phyloP scores from a whole-genome alignment of 1,284 basidiomycete species.

The Trichosporon coremiiforme region DNA sequence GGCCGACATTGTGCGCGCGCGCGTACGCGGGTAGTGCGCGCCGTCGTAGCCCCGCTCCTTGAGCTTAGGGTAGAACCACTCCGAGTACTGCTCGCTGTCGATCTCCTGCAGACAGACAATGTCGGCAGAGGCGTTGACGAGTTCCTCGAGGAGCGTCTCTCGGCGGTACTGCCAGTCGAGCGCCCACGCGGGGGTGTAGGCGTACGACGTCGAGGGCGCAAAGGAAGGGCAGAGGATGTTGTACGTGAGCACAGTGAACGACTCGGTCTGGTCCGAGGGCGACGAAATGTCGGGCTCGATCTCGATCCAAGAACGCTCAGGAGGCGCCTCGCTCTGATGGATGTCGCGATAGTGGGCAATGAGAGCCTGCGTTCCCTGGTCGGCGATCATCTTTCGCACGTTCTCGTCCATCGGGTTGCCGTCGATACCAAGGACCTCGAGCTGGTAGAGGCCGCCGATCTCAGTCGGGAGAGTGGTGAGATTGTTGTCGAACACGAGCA shows the following conservation, averaged over 20 bases:
- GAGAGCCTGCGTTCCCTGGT: conserved; percentile 85
- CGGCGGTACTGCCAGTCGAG: conserved; percentile 93
- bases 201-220: conserved; percentile 88
- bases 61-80: conserved; percentile 82
- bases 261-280: conserved; percentile 64
- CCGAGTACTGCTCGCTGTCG: conserved; percentile 89
- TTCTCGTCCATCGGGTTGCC: conserved; percentile 87
- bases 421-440: conserved; percentile 91
- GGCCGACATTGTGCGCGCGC: conserved; percentile 90
- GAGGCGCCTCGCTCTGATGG: conserved; percentile 64
- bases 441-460: conserved; percentile 86
- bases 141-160: conserved; percentile 83
- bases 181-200: conserved; percentile 97
- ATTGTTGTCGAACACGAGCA: conserved; percentile 95
- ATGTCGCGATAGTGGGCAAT: conserved; percentile 83
- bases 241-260: conserved; percentile 82
- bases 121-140: conserved; percentile 81
- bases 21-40: conserved; percentile 88
- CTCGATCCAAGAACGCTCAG: conserved; percentile 78
- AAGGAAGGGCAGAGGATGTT: conserved; percentile 94
- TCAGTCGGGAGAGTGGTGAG: conserved; percentile 81
- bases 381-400: conserved; percentile 80
- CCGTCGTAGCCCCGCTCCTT: conserved; percentile 83
- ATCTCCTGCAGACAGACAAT: conserved; percentile 91
- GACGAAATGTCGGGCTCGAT: conserved; percentile 67